Evolutionary conservation across 176 grass and related monocot genomes (phyloP).

Genomic region (Triticum monococcum): DNA sequence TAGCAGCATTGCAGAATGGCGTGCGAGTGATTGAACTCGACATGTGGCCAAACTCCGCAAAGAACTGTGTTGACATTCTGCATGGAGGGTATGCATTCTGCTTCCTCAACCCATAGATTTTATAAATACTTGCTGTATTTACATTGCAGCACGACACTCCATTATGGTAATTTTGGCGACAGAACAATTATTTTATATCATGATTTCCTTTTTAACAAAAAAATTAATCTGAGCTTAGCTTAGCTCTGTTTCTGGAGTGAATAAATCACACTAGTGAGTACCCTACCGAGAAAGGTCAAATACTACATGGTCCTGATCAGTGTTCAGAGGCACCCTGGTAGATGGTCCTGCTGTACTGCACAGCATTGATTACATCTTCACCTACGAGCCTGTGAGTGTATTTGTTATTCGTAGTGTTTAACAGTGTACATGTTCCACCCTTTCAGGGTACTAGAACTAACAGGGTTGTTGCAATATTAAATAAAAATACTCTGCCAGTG

Average conservation of each 20-base stretch:
- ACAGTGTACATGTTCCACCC: not conserved
- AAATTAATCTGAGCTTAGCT: not conserved
- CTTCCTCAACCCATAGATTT: not conserved
- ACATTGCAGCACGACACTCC: not conserved
- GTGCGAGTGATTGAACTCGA: slow-evolving; percentile 92
- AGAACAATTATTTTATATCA: not conserved
- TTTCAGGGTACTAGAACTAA: not conserved
- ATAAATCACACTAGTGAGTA: not conserved
- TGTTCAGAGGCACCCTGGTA: not conserved
- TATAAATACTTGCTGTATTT: not conserved
- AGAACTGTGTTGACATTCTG: slow-evolving; percentile 73
- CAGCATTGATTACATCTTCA: not conserved
- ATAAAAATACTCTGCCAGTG: not conserved
- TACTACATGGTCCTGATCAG: not conserved
- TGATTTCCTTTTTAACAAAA: slow-evolving; percentile 18
- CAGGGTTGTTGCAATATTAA: not conserved
- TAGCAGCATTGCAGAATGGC: slow-evolving; percentile 69
- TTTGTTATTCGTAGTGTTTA: not conserved
- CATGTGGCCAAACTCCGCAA: slow-evolving; percentile 89
- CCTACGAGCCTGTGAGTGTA: not conserved
- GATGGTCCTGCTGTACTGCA: not conserved
- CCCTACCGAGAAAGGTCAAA: not conserved
- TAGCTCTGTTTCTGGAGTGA: not conserved
- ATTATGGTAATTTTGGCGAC: not conserved
- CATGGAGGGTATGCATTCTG: slow-evolving; percentile 65